Base-by-base conservation (phyloP, 129 eudicot species). In the Ambrosia artemisiifolia region DNA sequence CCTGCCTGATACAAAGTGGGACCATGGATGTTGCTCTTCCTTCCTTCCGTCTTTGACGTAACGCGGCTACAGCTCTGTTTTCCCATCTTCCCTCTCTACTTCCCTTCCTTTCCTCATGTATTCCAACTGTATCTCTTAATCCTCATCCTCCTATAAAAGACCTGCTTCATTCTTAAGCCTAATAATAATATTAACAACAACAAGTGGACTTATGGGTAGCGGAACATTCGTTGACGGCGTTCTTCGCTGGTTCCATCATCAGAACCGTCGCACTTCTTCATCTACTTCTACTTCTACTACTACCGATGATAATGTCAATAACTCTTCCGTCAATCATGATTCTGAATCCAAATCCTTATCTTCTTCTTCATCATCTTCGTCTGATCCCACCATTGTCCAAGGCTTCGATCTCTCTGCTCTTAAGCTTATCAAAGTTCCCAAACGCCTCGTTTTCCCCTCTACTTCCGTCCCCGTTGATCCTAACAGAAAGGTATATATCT, bases 201-300 rank as follows among this genome's bases (percentile, higher is more conserved):
- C n/a, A n/a, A n/a, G n/a, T n/a, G n/a, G n/a, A n/a, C n/a, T n/a
- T 75, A 89, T 90, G 98, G 98, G 98, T 78, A 86, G 89, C 68
- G 91, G 94, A 33, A 85, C 96, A 68, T 85, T 89, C 59, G 96
- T 89, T 79, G 98, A 93, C 83, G 96, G 95, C 11, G 90, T 93
- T 85, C 90, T 91, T 82, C 87, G 92, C 32, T 87, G 85, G 96
- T 92, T 92, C 82, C 92, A 88, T 6, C 81, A 87, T 60, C 88
- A 86, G 65, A 71, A 81, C 80, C 74, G 56, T 17, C 92, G 84
- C 14, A 81, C 88, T 12, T 80, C 91, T 73, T 63, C 82, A 8
- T 33, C 83, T 18, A 9, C 55, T 7, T 33, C 83, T 18, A 9
- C 55, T 7, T 3, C 62, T 51, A n/a, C 76, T n/a, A 5, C 75